A percentile compares a stretch with the other conserved stretches of the same genome.
Conservation (phyloP, 345 rosid species). For the Citrus inodora region DNA sequence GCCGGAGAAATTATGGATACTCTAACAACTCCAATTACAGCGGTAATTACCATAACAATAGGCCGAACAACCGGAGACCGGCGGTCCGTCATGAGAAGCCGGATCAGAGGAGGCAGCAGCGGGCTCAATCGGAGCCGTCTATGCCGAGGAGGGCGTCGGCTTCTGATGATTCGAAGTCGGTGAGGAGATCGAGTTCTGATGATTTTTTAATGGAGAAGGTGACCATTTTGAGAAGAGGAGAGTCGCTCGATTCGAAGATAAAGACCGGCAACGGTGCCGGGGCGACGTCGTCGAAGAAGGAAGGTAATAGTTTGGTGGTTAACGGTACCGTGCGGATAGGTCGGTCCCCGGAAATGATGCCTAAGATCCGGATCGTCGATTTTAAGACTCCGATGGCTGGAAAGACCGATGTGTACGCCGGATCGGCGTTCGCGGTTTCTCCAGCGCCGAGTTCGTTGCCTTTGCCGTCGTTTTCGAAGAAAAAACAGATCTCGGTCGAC, state of each 20-base stretch:
- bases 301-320: slow-evolving; percentile 2
- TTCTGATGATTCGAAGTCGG: not conserved
- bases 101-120: slow-evolving; percentile 22
- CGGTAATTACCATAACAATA: slow-evolving; percentile 12
- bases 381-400: slow-evolving; percentile 22
- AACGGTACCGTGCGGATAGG: slow-evolving; percentile 26
- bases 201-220: slow-evolving; percentile 45
- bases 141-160: slow-evolving; percentile 22
- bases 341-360: slow-evolving; percentile 26
- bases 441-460: slow-evolving; percentile 62
- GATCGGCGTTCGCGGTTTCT: slow-evolving; percentile 50
- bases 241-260: slow-evolving; percentile 48
- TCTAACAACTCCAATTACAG: slow-evolving; percentile 12
- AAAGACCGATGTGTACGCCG: slow-evolving; percentile 47
- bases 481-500: slow-evolving; percentile 32
- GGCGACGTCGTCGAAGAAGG: not conserved
- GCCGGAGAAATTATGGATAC: slow-evolving; percentile 42
- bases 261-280: slow-evolving; percentile 10
- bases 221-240: slow-evolving; percentile 46
- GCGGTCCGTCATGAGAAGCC: slow-evolving; percentile 26
- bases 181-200: slow-evolving; percentile 14
- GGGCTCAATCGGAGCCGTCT: slow-evolving; percentile 33
- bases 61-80: slow-evolving; percentile 41
- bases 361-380: slow-evolving; percentile 24
- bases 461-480: slow-evolving; percentile 47